Percentiles rank a stretch among this genome's conserved stretches.
Evolutionary conservation across 495 filamentous ascomycete species (phyloP).

Genomic region (Hypoxylon cercidicola): DNA sequence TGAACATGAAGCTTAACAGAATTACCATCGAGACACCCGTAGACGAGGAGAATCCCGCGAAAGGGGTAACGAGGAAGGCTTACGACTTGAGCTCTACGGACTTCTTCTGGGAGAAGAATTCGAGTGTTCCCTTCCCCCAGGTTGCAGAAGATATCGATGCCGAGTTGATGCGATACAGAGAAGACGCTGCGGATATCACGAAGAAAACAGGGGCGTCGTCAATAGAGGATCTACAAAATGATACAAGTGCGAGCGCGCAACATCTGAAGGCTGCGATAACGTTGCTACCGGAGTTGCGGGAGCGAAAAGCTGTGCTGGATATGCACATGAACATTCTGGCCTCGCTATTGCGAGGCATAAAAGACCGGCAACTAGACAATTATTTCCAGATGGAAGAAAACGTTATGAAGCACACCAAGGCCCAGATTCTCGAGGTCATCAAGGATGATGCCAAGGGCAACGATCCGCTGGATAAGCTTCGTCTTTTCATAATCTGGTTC

Average conservation of each 20-base stretch:
- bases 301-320: conserved; percentile 89
- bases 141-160: conserved; percentile 96
- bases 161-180: conserved; percentile 92
- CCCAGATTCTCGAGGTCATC: conserved; percentile 88
- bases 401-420: conserved; percentile 90
- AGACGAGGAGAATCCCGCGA: conserved; percentile 78
- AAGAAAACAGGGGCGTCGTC: conserved; percentile 93
- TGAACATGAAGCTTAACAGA: conserved; percentile 93
- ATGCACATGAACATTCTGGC: conserved; percentile 99
- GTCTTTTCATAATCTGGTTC: conserved; percentile 97
- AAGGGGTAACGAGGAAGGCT: conserved; percentile 77
- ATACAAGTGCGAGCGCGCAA: conserved; percentile 85
- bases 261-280: conserved; percentile 97
- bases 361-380: conserved; percentile 93
- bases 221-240: conserved; percentile 92
- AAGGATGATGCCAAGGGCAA: conserved; percentile 83
- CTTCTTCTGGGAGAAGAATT: conserved; percentile 97
- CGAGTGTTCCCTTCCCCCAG: conserved; percentile 92
- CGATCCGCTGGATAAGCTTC: conserved; percentile 85
- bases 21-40: conserved; percentile 88
- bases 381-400: conserved; percentile 97
- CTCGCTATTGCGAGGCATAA: conserved; percentile 85
- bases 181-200: conserved; percentile 93
- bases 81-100: conserved; percentile 93
- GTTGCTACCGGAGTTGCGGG: conserved; percentile 87